Evolutionary conservation across 257 asterid species (phyloP).

Genomic region (Scutellaria baicalensis): DNA sequence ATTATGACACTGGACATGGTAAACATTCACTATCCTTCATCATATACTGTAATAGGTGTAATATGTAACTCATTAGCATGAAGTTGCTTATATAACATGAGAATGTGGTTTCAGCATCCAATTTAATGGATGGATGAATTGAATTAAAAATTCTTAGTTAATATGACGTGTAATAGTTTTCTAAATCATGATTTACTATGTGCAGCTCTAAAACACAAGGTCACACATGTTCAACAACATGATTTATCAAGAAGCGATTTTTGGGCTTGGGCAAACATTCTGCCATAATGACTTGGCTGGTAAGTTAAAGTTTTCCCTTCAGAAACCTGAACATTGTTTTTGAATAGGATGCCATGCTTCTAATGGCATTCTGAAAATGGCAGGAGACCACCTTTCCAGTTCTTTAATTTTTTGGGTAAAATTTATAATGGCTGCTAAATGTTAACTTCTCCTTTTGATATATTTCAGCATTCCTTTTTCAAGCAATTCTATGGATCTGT

Average conservation of each 20-base stretch:
- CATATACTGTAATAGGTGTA: not conserved
- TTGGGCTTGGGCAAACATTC: constrained; percentile 62
- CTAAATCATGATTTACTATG: not conserved
- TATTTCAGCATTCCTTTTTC: constrained; percentile 72
- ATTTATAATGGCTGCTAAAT: not conserved
- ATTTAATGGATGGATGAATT: not conserved
- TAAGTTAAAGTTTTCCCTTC: constrained; percentile 28
- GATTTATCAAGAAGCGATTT: constrained; percentile 83
- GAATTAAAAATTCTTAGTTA: not conserved
- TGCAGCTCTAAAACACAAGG: constrained; percentile 53
- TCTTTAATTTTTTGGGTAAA: not conserved
- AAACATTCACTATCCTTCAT: constrained; percentile 2
- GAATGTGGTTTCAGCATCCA: not conserved
- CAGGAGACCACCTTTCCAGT: not conserved
- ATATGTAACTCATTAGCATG: not conserved
- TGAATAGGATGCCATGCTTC: not conserved
- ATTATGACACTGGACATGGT: constrained; percentile 47
- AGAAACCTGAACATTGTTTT: not conserved
- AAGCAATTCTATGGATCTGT: constrained; percentile 95
- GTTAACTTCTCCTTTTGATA: constrained; percentile 1
- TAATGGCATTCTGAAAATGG: not conserved
- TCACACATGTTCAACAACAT: constrained; percentile 82
- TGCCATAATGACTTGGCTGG: constrained; percentile 66
- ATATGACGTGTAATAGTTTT: not conserved
- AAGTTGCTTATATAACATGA: not conserved